Conservation (phyloP, 345 rosid species). For the Brassica juncea region DNA sequence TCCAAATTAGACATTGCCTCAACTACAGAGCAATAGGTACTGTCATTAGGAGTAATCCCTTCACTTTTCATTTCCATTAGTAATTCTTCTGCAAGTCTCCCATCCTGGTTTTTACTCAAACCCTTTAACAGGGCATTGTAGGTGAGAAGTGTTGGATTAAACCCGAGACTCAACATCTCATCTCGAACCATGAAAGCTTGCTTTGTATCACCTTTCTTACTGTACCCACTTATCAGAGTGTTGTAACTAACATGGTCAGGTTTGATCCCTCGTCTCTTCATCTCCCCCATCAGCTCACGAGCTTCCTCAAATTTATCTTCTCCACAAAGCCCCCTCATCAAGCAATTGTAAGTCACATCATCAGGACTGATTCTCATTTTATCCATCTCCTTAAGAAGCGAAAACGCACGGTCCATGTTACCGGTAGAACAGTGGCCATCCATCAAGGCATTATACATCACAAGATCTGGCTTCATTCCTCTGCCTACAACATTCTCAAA, state of each 20-base stretch:
- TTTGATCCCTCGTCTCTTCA: conserved; percentile 77
- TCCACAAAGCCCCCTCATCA: conserved; percentile 81
- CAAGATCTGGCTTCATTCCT: conserved; percentile 59
- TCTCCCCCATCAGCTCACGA: conserved; percentile 73
- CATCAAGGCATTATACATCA: conserved; percentile 78
- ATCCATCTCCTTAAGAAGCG: conserved; percentile 72
- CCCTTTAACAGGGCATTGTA: conserved; percentile 86
- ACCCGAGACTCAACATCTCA: conserved; percentile 86
- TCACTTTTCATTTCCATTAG: conserved; percentile 80
- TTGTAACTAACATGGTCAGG: conserved; percentile 86
- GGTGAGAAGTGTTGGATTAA: conserved; percentile 78
- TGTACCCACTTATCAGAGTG: conserved; percentile 84
- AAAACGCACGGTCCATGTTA: conserved; percentile 66
- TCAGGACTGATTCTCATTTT: conserved; percentile 64
- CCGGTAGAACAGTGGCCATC: conserved; percentile 77
- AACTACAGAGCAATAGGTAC: conserved; percentile 65
- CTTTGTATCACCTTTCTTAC: conserved; percentile 77
- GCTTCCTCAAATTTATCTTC: conserved; percentile 89
- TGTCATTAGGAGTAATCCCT: conserved; percentile 83
- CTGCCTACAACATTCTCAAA: conserved; percentile 54
- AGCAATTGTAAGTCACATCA: conserved; percentile 86
- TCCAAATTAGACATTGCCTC: conserved; percentile 52
- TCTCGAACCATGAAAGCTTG: conserved; percentile 76
- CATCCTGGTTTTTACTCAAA: conserved; percentile 71
- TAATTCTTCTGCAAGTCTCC: conserved; percentile 68